Conservation (phyloP, 768 basidiomycete species). For the Russula virescens region DNA sequence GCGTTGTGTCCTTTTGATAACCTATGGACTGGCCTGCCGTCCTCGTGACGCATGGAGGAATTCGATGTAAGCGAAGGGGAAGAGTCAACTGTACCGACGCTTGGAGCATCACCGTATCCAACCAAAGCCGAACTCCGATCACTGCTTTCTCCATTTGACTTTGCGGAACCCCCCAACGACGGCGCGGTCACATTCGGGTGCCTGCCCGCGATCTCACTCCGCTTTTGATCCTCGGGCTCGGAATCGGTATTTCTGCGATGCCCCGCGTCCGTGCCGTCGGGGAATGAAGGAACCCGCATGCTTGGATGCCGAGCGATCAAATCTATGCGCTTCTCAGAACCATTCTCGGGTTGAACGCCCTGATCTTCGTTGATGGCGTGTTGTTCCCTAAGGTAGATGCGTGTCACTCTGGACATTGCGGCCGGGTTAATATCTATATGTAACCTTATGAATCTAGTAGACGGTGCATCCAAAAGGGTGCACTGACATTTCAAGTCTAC, state of each 20-base stretch:
- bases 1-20: neutral
- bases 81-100: neutral
- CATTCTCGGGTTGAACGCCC: neutral
- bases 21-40: neutral
- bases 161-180: neutral
- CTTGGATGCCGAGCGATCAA: neutral
- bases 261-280: neutral
- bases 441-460: neutral
- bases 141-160: neutral
- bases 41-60: neutral
- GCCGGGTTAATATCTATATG: slow-evolving; percentile 11
- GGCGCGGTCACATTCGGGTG: neutral
- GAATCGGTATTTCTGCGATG: neutral
- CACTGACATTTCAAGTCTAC: slow-evolving; percentile 26
- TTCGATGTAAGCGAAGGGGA: neutral
- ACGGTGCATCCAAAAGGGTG: neutral
- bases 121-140: neutral
- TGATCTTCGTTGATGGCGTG: neutral
- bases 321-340: neutral
- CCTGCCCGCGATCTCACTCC: neutral
- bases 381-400: slow-evolving; percentile 9
- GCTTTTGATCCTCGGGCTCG: neutral
- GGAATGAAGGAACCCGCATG: neutral
- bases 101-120: neutral
- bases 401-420: slow-evolving; percentile 1